Base-by-base conservation (phyloP, 1,139 yeast species). In the Yamadazyma diddensiae region DNA sequence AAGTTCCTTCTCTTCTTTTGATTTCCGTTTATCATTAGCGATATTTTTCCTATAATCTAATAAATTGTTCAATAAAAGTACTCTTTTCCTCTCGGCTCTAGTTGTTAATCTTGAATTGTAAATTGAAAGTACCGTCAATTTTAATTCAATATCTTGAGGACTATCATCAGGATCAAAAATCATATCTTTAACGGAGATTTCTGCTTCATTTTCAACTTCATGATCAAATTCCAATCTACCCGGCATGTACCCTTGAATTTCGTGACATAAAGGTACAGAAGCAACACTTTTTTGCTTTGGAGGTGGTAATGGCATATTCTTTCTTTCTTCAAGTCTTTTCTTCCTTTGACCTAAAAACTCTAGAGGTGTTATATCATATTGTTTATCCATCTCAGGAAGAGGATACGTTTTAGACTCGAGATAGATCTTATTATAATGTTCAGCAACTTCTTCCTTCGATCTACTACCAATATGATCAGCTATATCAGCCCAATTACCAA, bases 221-320 rank as follows among this genome's bases (percentile, higher is more conserved):
- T 82, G 86, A 52, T 92, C 99, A 58, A 92, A 92, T 56, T 92
- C 99, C 43, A 92, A 67, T 49, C 98, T 77, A 29, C 98, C 99
- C 22, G 99, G 99, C 99, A 94, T 92, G 55, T 82, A 92, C 3
- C 97, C 97, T 58, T 92, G 97, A 41, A 92, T 79, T 52, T 94
- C 97, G 53, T 94, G 97, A 62, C 97, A 90, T 33, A 94, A 73
- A 0, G 99, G 99, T 6, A 85, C 94, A 8, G 96, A 86, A 0
- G 97, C 90, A 31, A 84, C 81, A 2, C 94, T 87, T 54, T 88
- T 90, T 36, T 82, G 77, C 35, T 90, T 88, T 15, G 94, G 92
- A 11, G 76, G 75, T 8, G 90, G 88, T 41, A 78, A 56, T 17
- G 88, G 87, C 44, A 77, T 69, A 41, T 78, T 82, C 42, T 58